Conservation (phyloP, 2,329 filamentous ascomycete genomes). For the Fonsecaea erecta region DNA sequence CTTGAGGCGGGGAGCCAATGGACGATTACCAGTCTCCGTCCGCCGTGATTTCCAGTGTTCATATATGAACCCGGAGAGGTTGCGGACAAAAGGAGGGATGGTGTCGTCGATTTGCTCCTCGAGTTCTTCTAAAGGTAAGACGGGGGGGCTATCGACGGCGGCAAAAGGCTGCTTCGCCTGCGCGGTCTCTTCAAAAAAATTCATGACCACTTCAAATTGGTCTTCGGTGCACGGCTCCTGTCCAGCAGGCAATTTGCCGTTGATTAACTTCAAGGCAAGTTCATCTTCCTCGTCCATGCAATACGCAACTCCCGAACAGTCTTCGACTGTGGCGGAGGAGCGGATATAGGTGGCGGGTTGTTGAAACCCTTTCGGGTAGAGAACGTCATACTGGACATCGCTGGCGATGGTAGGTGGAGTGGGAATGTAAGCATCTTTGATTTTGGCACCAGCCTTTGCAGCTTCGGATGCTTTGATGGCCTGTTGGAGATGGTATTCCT, state of each 20-base stretch:
- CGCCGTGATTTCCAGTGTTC: slow-evolving; percentile 83
- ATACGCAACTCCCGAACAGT: slow-evolving; percentile 88
- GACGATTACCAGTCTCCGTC: slow-evolving; percentile 68
- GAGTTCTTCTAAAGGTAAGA: slow-evolving; percentile 75
- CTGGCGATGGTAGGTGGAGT: slow-evolving; percentile 68
- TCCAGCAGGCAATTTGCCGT: slow-evolving; percentile 70
- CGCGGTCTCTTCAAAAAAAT: slow-evolving; percentile 89
- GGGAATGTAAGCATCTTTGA: slow-evolving; percentile 68
- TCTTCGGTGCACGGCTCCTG: slow-evolving; percentile 75
- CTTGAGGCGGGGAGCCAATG: slow-evolving; percentile 73
- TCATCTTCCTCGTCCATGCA: slow-evolving; percentile 94
- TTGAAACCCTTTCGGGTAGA: slow-evolving; percentile 79
- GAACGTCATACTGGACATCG: slow-evolving; percentile 80
- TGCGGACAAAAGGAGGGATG: slow-evolving; percentile 59
- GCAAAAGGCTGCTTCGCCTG: slow-evolving; percentile 85
- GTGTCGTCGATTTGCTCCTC: slow-evolving; percentile 68
- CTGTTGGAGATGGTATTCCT: slow-evolving; percentile 96
- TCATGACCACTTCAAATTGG: slow-evolving; percentile 92
- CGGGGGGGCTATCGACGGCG: slow-evolving; percentile 83
- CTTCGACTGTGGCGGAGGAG: slow-evolving; percentile 97
- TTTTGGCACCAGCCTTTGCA: slow-evolving; percentile 61
- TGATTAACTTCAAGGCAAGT: slow-evolving; percentile 80
- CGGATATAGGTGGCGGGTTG: slow-evolving; percentile 93
- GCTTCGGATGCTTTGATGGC: slow-evolving; percentile 69
- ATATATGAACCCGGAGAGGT: slow-evolving; percentile 78